These are phyloP conservation scores for Gymnopilus junonius DNA, from an alignment of 768 basidiomycete species.

Conservation along the genomic window DNA sequence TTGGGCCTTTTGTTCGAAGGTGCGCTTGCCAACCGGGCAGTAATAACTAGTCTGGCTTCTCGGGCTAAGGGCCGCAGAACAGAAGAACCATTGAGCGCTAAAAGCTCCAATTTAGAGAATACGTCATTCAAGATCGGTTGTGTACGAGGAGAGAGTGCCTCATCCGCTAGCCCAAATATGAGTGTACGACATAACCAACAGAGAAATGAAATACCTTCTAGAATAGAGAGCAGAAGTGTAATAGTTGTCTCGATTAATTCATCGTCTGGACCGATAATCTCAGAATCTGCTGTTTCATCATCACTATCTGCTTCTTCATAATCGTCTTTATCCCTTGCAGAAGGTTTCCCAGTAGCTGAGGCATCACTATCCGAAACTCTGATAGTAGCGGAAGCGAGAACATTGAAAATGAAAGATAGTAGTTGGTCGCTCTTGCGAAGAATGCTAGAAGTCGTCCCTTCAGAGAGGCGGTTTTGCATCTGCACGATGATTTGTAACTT, in stretches of 20 bases:
- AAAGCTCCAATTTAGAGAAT: conserved; percentile 61
- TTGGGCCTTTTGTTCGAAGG: conserved; percentile 35
- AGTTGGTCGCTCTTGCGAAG: conserved; percentile 70
- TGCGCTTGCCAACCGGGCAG: conserved; percentile 72
- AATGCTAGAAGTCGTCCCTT: conserved; percentile 60
- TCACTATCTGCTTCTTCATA: conserved; percentile 63
- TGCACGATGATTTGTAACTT: conserved; percentile 82
- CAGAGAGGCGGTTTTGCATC: conserved; percentile 73
- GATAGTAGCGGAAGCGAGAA: conserved; percentile 52
- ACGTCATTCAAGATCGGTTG: conserved; percentile 75
- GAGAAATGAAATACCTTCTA: conserved; percentile 67
- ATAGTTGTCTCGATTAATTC: conserved; percentile 80
- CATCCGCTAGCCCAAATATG: conserved; percentile 45
- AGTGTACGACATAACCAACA: not conserved
- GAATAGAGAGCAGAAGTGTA: conserved; percentile 78
- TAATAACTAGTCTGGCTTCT: conserved; percentile 85
- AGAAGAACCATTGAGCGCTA: conserved; percentile 51
- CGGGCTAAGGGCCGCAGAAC: conserved; percentile 62
- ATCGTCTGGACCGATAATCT: conserved; percentile 47
- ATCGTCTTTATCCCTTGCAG: conserved; percentile 34
- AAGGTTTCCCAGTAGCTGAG: conserved; percentile 16
- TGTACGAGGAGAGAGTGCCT: conserved; percentile 60
- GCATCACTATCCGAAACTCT: conserved; percentile 21
- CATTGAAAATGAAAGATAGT: conserved; percentile 82
- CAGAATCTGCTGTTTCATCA: conserved; percentile 51